Evolutionary conservation across 2,329 filamentous ascomycete genomes (phyloP), one percentile per base, ranked within the genome.

Genomic region (Botrytis squamosa): DNA sequence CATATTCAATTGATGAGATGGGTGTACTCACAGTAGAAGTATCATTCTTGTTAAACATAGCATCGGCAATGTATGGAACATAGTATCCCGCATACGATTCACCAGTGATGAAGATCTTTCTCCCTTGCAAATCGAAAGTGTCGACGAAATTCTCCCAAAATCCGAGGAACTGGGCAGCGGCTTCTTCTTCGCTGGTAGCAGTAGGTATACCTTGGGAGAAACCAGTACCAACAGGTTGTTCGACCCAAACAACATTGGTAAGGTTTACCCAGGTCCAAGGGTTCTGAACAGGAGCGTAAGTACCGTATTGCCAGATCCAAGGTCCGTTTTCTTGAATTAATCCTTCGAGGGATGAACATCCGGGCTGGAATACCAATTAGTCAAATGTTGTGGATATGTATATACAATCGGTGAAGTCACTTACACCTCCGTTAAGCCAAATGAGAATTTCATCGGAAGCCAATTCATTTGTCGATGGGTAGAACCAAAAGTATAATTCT

Each of bases 131-230:
- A n/a, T 83, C 84, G 77, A 94, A 94, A 0, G 89, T 90, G 49
- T 92, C 85, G 74, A 93, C 83, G 77, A 94, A 94, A 83, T 93
- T 93, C 83, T 91, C 90, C 86, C 90, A 94, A 83, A 94, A 96
- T 68, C 91, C 91, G 25, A 92, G 84, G 80, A 95, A 94, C 77
- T 95, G 88, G n/a, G 84, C 82, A 0, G 91, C 91, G 1, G 92
- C 85, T 76, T 94, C 91, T 44, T 89, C 86, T 76, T 93, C 90
- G 77, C 87, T 88, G 6, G 85, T 89, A 16, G 91, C 91, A 0
- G 87, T 92, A 5, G 89, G 85, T 0, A 83, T 87, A 6, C 79
- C 79, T 63, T 77, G 76, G 12, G 77, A 77, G 72, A 80, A 81
- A 0, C 79, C 80, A 4, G 78, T 81, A 10, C 79, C 79, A 1